phyloP scores from a whole-genome alignment of 176 grass and related monocot species.

The Urochloa ruziziensis region DNA sequence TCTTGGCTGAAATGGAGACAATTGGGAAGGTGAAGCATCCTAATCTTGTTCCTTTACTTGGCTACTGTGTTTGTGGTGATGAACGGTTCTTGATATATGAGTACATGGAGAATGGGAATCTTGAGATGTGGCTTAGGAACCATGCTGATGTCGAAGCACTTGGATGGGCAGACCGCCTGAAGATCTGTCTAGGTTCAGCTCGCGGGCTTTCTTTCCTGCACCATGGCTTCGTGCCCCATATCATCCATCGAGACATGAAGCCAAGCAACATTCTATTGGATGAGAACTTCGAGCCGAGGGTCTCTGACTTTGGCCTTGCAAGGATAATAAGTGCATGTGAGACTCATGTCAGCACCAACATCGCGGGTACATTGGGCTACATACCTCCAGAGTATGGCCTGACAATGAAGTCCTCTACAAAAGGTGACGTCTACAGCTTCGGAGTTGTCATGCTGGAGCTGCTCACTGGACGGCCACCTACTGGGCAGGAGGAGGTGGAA shows the following conservation, averaged over 20 bases:
- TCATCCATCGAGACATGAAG: constrained; percentile 98
- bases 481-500: constrained; percentile 78
- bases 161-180: constrained; percentile 79
- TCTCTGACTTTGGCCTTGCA: constrained; percentile 92
- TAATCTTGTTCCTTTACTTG: constrained; percentile 88
- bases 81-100: constrained; percentile 93
- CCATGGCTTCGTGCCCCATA: constrained; percentile 96
- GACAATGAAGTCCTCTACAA: constrained; percentile 77
- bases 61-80: constrained; percentile 90
- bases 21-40: constrained; percentile 95
- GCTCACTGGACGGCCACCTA: constrained; percentile 79
- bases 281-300: constrained; percentile 77
- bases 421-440: constrained; percentile 93
- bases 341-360: constrained; percentile 85
- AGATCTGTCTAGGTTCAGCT: constrained; percentile 83
- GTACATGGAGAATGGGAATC: constrained; percentile 95
- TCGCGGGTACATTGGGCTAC: constrained; percentile 82
- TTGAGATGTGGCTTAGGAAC: constrained; percentile 85
- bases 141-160: constrained; percentile 75
- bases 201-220: constrained; percentile 85
- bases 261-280: constrained; percentile 91
- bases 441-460: constrained; percentile 88
- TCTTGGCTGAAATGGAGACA: constrained; percentile 95
- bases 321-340: constrained; percentile 96
- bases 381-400: constrained; percentile 75